Conservation (phyloP, 2,329 filamentous ascomycete species). For the Fusarium subglutinans region DNA sequence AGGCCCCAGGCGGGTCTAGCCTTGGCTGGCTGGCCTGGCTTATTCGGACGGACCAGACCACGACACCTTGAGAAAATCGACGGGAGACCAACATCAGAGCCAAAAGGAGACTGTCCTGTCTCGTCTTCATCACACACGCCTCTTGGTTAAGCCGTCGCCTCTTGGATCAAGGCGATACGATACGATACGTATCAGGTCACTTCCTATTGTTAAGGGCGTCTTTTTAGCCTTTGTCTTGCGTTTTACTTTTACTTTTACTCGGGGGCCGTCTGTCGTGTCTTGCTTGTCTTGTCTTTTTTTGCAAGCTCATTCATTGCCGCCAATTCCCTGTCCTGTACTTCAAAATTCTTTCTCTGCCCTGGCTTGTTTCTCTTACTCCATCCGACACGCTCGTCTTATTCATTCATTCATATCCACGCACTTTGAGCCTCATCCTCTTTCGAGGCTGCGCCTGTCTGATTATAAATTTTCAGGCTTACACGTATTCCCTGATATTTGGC, state of each 20-base stretch:
- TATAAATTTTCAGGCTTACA: constrained; percentile 4
- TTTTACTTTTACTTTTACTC: constrained; percentile 12
- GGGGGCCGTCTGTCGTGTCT: constrained; percentile 1
- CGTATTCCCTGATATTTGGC: constrained; percentile 23
- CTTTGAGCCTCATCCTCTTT: constrained; percentile 34
- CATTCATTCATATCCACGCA: constrained; percentile 34
- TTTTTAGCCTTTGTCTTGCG: constrained; percentile 19
- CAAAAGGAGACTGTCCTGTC: constrained; percentile 44
- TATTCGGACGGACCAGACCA: constrained; percentile 49
- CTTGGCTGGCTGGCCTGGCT: constrained; percentile 43
- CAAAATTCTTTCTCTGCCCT: constrained; percentile 46
- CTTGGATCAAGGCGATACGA: neutral
- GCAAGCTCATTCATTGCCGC: constrained; percentile 32
- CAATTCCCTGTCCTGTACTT: constrained; percentile 42
- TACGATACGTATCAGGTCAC: neutral
- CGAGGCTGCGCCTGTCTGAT: constrained; percentile 6
- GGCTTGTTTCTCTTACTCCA: constrained; percentile 43
- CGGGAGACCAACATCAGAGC: constrained; percentile 45
- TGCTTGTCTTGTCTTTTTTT: constrained; percentile 17
- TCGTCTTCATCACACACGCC: constrained; percentile 38
- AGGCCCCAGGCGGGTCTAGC: constrained; percentile 31
- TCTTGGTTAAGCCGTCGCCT: constrained; percentile 7
- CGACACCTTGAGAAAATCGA: constrained; percentile 53
- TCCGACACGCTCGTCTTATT: constrained; percentile 44
- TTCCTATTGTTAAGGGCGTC: constrained; percentile 8